Percentiles rank a stretch among this genome's conserved stretches.
Evolutionary conservation across 306 rosid species (phyloP).

Genomic region (Vigna hirtella): DNA sequence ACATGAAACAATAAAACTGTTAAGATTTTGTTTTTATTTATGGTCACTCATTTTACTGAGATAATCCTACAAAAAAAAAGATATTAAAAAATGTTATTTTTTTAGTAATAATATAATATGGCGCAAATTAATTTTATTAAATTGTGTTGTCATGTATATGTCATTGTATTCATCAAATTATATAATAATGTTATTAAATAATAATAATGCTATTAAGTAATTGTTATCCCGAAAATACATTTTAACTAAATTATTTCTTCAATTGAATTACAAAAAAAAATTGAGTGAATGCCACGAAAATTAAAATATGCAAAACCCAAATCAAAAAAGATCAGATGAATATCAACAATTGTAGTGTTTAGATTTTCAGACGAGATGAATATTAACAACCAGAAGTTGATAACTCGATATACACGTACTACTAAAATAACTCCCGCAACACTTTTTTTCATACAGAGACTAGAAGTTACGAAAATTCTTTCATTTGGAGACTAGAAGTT

Average conservation of each 20-base stretch:
- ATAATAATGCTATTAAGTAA: neutral
- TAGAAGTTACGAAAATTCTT: constrained; percentile 3
- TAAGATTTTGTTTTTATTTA: neutral
- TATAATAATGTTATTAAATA: neutral
- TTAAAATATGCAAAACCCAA: neutral
- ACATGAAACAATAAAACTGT: neutral
- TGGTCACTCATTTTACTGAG: neutral
- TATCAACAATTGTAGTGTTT: neutral
- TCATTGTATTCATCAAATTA: neutral
- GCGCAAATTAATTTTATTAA: neutral
- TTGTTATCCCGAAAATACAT: neutral
- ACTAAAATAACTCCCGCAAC: constrained; percentile 23
- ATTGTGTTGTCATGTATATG: neutral
- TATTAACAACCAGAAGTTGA: constrained; percentile 4
- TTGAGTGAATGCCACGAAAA: constrained; percentile 5
- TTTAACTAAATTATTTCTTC: neutral
- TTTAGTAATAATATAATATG: neutral
- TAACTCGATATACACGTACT: neutral
- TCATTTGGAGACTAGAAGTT: constrained; percentile 16
- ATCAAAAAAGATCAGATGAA: neutral
- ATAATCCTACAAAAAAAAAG: neutral
- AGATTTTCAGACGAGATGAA: constrained; percentile 37
- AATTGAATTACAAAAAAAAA: neutral
- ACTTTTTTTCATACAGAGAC: constrained; percentile 7
- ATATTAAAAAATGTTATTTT: neutral